phyloP scores from a whole-genome alignment of 169 alveolate species.

The Cryptosporidium baileyi region DNA sequence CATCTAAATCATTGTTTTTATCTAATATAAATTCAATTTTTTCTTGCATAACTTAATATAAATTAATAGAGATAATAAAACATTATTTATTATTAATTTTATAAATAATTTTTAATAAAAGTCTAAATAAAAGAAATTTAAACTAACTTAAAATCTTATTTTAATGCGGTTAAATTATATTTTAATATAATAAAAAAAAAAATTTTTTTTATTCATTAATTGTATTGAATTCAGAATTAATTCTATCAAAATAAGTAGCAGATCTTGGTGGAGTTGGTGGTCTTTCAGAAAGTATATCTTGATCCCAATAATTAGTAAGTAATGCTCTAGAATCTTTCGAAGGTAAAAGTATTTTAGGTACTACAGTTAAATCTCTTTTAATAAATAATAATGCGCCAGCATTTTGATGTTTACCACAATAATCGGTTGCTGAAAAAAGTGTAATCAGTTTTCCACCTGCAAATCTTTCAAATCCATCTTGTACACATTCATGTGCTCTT shows the following conservation, averaged over 20 bases:
- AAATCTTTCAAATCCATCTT: slow-evolving; percentile 99
- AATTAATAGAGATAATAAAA: no score
- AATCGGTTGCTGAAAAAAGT: slow-evolving; percentile 98
- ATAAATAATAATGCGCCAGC: slow-evolving; percentile 94
- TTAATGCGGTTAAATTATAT: no score
- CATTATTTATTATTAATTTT: no score
- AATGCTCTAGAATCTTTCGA: slow-evolving; percentile 71
- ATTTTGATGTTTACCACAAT: slow-evolving; percentile 98
- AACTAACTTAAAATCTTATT: no score
- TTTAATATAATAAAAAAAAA: no score
- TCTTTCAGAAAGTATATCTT: slow-evolving; percentile 44
- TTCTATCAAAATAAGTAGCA: slow-evolving; percentile 46
- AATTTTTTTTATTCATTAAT: no score
- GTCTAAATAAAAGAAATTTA: no score
- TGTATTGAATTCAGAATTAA: slow-evolving; percentile 23
- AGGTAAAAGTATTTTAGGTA: slow-evolving; percentile 98
- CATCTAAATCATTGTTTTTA: no score
- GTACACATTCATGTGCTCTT: slow-evolving; percentile 99
- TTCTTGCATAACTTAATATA: no score
- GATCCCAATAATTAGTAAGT: slow-evolving; percentile 38
- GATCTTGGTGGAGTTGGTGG: slow-evolving; percentile 70
- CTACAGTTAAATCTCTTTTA: slow-evolving; percentile 94
- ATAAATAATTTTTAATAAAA: no score
- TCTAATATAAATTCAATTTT: no score
- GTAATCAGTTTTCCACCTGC: slow-evolving; percentile 99